Conservation (phyloP, 805 yeast species). For the Sugiyamaella smithiae region DNA sequence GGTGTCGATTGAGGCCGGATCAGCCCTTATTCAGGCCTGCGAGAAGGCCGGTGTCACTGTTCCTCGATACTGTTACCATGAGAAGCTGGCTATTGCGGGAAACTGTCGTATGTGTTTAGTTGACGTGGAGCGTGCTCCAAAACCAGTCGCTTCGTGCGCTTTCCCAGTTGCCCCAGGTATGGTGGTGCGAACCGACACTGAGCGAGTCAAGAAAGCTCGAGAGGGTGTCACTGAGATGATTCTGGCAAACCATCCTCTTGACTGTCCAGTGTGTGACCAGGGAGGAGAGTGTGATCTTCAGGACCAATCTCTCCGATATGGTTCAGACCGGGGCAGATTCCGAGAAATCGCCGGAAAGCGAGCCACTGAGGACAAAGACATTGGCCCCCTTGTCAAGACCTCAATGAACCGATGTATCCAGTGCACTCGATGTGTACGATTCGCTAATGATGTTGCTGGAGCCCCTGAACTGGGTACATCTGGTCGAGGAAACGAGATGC, state of each 20-base stretch:
- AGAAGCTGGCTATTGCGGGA: conserved; percentile 85
- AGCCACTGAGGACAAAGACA: conserved; percentile 86
- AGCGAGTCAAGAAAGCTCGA: conserved; percentile 75
- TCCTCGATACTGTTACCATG: conserved; percentile 90
- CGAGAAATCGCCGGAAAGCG: conserved; percentile 78
- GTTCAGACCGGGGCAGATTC: conserved; percentile 84
- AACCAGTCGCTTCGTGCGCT: conserved; percentile 86
- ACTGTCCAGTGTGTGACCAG: conserved; percentile 91
- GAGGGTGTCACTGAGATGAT: conserved; percentile 90
- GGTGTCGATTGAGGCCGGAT: conserved; percentile 79
- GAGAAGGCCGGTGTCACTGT: conserved; percentile 86
- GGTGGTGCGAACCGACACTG: conserved; percentile 79
- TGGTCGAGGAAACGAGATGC: conserved; percentile 91
- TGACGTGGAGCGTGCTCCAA: conserved; percentile 85
- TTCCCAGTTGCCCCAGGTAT: conserved; percentile 89
- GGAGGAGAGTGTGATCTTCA: conserved; percentile 94
- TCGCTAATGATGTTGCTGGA: conserved; percentile 87
- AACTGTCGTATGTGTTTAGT: conserved; percentile 92
- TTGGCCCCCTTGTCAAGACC: conserved; percentile 86
- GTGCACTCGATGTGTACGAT: conserved; percentile 88
- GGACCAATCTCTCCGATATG: conserved; percentile 81
- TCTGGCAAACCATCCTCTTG: conserved; percentile 84
- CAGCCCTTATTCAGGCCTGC: conserved; percentile 87
- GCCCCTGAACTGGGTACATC: conserved; percentile 87
- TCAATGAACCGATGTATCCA: conserved; percentile 92